Conservation (phyloP, 495 filamentous ascomycete species). For the Rostrohypoxylon terebratum region DNA sequence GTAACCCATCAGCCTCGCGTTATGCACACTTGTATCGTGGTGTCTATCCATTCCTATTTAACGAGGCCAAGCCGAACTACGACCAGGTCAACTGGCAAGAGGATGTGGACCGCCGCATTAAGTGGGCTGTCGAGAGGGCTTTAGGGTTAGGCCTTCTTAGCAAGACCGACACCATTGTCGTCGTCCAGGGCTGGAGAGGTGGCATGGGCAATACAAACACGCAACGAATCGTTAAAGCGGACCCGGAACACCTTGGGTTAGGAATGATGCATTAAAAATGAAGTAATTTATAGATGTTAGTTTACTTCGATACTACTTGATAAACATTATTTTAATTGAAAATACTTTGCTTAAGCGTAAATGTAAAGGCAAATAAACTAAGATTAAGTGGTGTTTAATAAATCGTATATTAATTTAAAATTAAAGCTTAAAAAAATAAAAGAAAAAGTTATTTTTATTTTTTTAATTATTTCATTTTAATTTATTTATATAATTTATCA, state of each 20-base stretch:
- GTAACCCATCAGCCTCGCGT: constrained; percentile 83
- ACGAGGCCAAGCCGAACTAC: constrained; percentile 94
- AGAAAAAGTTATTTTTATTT: too few species aligned
- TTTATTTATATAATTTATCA: too few species aligned
- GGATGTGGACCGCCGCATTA: constrained; percentile 95
- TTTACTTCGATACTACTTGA: too few species aligned
- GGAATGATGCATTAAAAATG: constrained; percentile 36
- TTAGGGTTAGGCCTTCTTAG: constrained; percentile 84
- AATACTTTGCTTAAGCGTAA: too few species aligned
- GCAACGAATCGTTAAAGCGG: constrained; percentile 68
- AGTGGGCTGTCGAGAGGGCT: constrained; percentile 90
- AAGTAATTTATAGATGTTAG: too few species aligned
- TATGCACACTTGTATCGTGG: constrained; percentile 97
- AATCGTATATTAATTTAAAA: too few species aligned
- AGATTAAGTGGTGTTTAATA: too few species aligned
- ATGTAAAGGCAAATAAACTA: too few species aligned
- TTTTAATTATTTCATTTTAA: too few species aligned
- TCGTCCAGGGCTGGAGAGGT: constrained; percentile 97
- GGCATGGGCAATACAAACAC: constrained; percentile 99
- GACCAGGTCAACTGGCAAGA: constrained; percentile 91
- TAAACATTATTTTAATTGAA: too few species aligned
- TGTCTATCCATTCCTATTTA: constrained; percentile 96
- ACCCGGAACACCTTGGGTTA: constrained; percentile 60
- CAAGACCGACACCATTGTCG: constrained; percentile 87
- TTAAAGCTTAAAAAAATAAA: too few species aligned